Evolutionary conservation across 805 yeast species (phyloP), one percentile per base, ranked within the genome.

Genomic region (Hanseniaspora vineae): DNA sequence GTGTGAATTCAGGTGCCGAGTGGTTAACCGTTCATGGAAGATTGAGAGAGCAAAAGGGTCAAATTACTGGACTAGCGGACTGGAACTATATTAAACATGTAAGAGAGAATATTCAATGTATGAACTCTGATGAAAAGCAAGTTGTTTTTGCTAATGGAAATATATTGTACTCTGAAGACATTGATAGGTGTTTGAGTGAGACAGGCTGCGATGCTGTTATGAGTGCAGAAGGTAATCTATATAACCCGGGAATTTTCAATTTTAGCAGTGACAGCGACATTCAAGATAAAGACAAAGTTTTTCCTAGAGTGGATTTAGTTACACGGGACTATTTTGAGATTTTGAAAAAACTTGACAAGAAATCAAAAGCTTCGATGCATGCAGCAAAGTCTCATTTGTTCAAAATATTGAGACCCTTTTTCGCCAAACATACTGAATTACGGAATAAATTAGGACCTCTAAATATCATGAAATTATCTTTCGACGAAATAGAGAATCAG

Each of bases 31-130:
- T 92, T 9, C 99, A 92, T 64, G 97, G 97, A 2, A 76, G 98
- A 56, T 82, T 97, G 1, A 74, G 99, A 53, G 98, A 90, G 49
- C 90, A 88, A 94, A 92, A 92, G 65, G 99, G 98, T 6, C 97
- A 90, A 62, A 76, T 77, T 50, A 90, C 98, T 0, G 98, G 98
- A 0, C 67, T 92, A 45, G 97, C 99, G 1, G 89, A 92, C 66
- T 90, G 98, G 97, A 73, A 77, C 31, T 72, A 81, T 29, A 73
- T 92, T 50, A 76, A 71, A 54, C 86, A 78, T 59, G 60, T 92
- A 39, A 70, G 92, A 49, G 95, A 88, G 31, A 81, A 85, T 53
- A 68, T 92, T 44, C 84, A 90, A 0, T 53, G 59, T 42, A 92
- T 80, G 44, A 87, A 90, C 2, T 29, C 19, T 2, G 31, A 14